These are phyloP conservation scores for Yarrowia bubula DNA, from an alignment of 805 yeast genomes.

Conservation along the genomic window DNA sequence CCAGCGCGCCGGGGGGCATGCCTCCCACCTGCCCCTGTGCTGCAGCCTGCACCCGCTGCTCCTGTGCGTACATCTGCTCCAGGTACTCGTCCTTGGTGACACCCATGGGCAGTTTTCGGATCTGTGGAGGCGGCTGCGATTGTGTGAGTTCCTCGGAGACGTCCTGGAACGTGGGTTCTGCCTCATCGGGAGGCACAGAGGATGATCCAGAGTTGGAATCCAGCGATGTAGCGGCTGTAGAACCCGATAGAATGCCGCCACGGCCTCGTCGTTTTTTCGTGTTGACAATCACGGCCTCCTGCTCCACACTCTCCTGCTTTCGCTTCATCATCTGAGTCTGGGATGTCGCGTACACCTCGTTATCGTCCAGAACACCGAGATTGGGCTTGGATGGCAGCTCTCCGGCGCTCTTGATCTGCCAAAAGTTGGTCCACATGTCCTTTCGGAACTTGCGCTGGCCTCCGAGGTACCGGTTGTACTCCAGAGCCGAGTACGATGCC, in stretches of 20 bases:
- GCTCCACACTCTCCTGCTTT: slow-evolving; percentile 19
- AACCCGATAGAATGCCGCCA: not conserved
- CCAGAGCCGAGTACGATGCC: slow-evolving; percentile 33
- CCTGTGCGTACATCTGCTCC: slow-evolving; percentile 19
- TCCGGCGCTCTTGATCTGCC: slow-evolving; percentile 33
- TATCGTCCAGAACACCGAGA: slow-evolving; percentile 14
- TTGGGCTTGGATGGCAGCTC: slow-evolving; percentile 25
- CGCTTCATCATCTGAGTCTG: slow-evolving; percentile 24
- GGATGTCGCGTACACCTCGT: not conserved
- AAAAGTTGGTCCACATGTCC: slow-evolving; percentile 38
- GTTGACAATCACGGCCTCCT: slow-evolving; percentile 23
- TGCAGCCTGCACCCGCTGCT: slow-evolving; percentile 14
- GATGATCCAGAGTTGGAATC: not conserved
- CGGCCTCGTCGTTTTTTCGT: slow-evolving; percentile 9
- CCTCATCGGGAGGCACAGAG: not conserved
- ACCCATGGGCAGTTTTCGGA: slow-evolving; percentile 22
- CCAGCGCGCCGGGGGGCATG: not conserved
- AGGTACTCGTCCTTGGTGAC: slow-evolving; percentile 19
- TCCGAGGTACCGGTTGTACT: slow-evolving; percentile 36
- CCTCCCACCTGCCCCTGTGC: slow-evolving; percentile 10
- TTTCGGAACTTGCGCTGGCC: slow-evolving; percentile 36
- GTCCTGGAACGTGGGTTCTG: slow-evolving; percentile 19
- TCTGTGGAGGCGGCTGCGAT: slow-evolving; percentile 16
- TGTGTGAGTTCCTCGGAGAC: slow-evolving; percentile 18
- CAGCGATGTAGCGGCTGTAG: not conserved